Evolutionary conservation across 805 yeast genomes (phyloP).

Genomic region (Saccharomycopsis sp.): DNA sequence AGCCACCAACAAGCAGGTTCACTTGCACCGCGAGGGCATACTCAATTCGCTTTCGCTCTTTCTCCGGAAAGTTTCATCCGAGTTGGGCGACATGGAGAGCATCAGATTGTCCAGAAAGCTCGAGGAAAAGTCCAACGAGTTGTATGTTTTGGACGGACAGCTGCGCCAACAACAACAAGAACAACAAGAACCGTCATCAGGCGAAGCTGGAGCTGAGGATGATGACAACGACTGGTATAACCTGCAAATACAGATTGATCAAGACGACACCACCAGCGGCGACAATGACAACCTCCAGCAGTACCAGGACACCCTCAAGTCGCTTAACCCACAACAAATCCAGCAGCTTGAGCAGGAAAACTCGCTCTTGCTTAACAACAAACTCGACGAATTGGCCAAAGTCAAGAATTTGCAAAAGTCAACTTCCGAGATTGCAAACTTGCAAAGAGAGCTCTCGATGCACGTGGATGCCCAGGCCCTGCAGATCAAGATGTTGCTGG

Average conservation of each 20-base stretch:
- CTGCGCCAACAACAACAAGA: slow-evolving; percentile 1
- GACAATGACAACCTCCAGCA: slow-evolving; percentile 10
- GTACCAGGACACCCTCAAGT: slow-evolving; percentile 12
- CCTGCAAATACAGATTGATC: slow-evolving; percentile 13
- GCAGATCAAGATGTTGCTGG: slow-evolving; percentile 33
- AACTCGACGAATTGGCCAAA: slow-evolving; percentile 33
- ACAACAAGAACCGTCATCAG: not conserved
- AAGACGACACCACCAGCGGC: not conserved
- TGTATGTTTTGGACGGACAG: slow-evolving; percentile 9
- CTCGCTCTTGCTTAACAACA: slow-evolving; percentile 29
- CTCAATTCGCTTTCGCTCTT: slow-evolving; percentile 5
- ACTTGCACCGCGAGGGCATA: slow-evolving; percentile 18
- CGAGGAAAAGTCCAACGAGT: slow-evolving; percentile 18
- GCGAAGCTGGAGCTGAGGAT: not conserved
- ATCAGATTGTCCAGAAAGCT: slow-evolving; percentile 16
- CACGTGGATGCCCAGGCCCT: slow-evolving; percentile 37
- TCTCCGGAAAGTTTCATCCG: slow-evolving; percentile 11
- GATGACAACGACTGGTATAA: slow-evolving; percentile 1
- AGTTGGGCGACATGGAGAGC: slow-evolving; percentile 17
- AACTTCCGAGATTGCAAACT: slow-evolving; percentile 36
- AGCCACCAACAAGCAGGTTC: slow-evolving; percentile 7
- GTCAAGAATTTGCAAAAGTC: slow-evolving; percentile 37
- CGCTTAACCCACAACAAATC: slow-evolving; percentile 30
- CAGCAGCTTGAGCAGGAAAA: slow-evolving; percentile 34
- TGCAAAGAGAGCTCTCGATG: slow-evolving; percentile 35